A percentile compares a stretch with the other conserved stretches of the same genome.
phyloP scores from a whole-genome alignment of 306 rosid species.

The Malus orientalis region DNA sequence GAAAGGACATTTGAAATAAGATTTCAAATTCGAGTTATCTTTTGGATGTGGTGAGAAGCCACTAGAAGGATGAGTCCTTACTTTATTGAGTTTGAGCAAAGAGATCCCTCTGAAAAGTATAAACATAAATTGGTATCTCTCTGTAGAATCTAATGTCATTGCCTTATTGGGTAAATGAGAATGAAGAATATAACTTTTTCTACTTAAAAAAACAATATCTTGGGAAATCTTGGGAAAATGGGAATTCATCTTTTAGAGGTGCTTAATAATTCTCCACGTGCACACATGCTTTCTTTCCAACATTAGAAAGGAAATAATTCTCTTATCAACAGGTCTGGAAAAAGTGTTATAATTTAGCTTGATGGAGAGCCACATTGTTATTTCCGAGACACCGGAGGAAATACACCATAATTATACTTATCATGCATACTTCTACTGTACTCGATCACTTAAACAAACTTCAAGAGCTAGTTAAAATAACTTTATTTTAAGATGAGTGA shows the following conservation, averaged over 20 bases:
- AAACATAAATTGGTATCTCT: neutral
- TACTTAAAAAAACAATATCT: slow-evolving; percentile 35
- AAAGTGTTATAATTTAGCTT: neutral
- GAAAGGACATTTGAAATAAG: neutral
- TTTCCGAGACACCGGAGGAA: neutral
- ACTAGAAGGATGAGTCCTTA: neutral
- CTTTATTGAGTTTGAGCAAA: neutral
- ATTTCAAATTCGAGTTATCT: neutral
- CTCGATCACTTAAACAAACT: too few relatives aligned
- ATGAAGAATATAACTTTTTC: slow-evolving; percentile 38
- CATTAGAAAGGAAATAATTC: neutral
- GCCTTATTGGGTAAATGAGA: slow-evolving; percentile 31
- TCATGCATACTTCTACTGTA: too few relatives aligned
- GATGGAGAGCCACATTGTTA: neutral
- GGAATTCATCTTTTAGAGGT: slow-evolving; percentile 56
- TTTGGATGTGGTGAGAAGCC: neutral
- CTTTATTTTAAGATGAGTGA: too few relatives aligned
- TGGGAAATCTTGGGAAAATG: slow-evolving; percentile 49
- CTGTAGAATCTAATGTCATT: slow-evolving; percentile 39
- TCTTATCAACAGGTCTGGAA: neutral
- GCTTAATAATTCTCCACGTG: slow-evolving; percentile 10
- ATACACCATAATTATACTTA: too few relatives aligned
- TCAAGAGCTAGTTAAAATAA: too few relatives aligned
- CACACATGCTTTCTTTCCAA: slow-evolving; percentile 9
- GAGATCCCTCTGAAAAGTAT: slow-evolving; percentile 14